Conservation (phyloP, 768 basidiomycete species). For the Imleria badia region DNA sequence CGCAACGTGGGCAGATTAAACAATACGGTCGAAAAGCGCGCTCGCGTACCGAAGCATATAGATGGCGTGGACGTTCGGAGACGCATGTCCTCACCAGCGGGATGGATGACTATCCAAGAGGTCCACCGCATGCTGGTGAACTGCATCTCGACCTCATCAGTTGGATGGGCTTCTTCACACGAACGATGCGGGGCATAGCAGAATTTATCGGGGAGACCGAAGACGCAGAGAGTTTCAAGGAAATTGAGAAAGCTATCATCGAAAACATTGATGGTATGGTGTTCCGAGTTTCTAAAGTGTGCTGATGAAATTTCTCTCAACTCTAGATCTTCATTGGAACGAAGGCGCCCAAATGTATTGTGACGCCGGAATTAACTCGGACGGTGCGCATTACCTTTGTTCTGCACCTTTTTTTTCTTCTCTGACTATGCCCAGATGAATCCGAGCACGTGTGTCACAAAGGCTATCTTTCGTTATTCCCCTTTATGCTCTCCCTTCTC, state of each 20-base stretch:
- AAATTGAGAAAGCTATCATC: constrained; percentile 78
- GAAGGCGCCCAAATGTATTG: constrained; percentile 92
- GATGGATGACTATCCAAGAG: constrained; percentile 96
- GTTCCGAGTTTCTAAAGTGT: background rate
- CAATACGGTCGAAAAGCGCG: constrained; percentile 82
- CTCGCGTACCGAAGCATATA: constrained; percentile 88
- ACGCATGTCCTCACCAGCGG: constrained; percentile 90
- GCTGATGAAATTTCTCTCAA: background rate
- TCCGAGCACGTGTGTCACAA: constrained; percentile 88
- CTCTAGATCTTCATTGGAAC: constrained; percentile 87
- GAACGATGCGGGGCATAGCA: constrained; percentile 91
- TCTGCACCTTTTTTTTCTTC: background rate
- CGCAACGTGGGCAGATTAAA: constrained; percentile 91
- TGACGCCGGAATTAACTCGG: constrained; percentile 79
- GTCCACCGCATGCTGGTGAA: constrained; percentile 86
- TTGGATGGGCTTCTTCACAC: constrained; percentile 96
- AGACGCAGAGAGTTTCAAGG: constrained; percentile 71
- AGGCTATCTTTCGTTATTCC: constrained; percentile 94
- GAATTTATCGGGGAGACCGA: constrained; percentile 85
- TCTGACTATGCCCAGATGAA: constrained; percentile 59
- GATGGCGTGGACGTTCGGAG: constrained; percentile 90
- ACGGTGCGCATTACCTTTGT: constrained; percentile 51
- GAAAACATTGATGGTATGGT: constrained; percentile 78
- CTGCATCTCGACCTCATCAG: constrained; percentile 90
- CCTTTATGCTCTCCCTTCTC: constrained; percentile 82